Conservation (phyloP, 257 asterid genomes). For the Solanum chiquidenum region DNA sequence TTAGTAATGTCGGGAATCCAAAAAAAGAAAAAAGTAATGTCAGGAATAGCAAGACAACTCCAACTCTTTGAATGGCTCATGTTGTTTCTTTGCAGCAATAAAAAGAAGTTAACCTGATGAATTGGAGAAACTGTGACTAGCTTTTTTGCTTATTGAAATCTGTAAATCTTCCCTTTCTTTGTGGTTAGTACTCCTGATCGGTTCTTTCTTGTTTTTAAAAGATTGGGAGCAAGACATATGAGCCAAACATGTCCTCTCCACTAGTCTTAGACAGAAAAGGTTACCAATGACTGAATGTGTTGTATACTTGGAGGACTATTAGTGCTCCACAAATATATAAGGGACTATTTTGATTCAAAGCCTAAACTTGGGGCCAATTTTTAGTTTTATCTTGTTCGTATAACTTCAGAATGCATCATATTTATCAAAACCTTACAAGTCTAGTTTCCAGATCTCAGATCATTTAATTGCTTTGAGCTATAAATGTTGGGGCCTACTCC, state of each 20-base stretch:
- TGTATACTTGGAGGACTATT: not conserved
- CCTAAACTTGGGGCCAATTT: not conserved
- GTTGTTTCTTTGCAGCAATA: not conserved
- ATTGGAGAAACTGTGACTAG: not conserved
- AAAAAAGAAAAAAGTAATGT: not conserved
- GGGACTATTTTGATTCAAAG: not conserved
- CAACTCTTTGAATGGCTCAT: not conserved
- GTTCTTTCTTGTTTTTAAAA: not conserved
- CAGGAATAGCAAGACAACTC: not conserved
- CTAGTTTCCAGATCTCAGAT: not conserved
- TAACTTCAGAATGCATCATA: not conserved
- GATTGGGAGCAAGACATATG: not conserved
- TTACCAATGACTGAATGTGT: not conserved
- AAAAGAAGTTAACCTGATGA: not conserved
- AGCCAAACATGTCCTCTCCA: not conserved
- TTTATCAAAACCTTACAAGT: not conserved
- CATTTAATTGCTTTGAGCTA: constrained; percentile 4
- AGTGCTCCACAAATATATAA: not conserved
- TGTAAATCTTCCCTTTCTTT: not conserved
- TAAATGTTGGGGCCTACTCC: not conserved
- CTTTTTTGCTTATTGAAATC: not conserved
- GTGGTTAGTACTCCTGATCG: not conserved
- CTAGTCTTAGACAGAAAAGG: not conserved
- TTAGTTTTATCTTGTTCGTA: not conserved
- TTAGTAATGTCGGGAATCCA: not conserved